Evolutionary conservation across 2,329 filamentous ascomycete genomes (phyloP).

Genomic region (Apiospora hydei): DNA sequence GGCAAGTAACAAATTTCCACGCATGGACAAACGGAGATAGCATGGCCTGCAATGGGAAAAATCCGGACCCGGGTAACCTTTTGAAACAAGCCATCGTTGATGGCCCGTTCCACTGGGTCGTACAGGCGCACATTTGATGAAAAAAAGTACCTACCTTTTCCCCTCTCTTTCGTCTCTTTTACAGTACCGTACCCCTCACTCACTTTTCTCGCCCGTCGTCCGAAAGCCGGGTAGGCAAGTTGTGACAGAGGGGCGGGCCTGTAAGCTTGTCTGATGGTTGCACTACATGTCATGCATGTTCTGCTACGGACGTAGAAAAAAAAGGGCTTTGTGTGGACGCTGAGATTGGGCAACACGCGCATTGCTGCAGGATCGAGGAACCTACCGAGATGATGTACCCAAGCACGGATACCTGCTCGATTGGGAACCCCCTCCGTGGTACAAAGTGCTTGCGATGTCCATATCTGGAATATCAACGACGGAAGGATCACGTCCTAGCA

Average conservation of each 20-base stretch:
- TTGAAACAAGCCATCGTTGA: conserved; percentile 19
- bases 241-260: not conserved
- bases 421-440: conserved; percentile 18
- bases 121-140: not conserved
- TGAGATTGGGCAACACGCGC: conserved; percentile 33
- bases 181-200: not conserved
- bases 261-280: conserved; percentile 27
- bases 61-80: conserved; percentile 7
- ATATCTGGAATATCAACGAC: not conserved
- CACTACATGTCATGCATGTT: conserved; percentile 26
- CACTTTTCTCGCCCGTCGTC: not conserved
- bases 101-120: conserved; percentile 6
- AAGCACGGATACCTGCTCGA: conserved; percentile 39
- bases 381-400: conserved; percentile 45
- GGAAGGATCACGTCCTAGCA: not conserved
- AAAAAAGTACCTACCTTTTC: not conserved
- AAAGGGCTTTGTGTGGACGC: not conserved
- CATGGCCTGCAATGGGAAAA: conserved; percentile 2
- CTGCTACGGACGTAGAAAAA: conserved; percentile 29
- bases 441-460: not conserved
- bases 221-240: conserved; percentile 17
- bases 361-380: conserved; percentile 45
- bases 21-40: conserved; percentile 6
- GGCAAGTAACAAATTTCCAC: not conserved
- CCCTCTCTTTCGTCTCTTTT: not conserved